phyloP scores from a whole-genome alignment of 1,139 yeast genomes.

The Saccharomyces hybrid region DNA sequence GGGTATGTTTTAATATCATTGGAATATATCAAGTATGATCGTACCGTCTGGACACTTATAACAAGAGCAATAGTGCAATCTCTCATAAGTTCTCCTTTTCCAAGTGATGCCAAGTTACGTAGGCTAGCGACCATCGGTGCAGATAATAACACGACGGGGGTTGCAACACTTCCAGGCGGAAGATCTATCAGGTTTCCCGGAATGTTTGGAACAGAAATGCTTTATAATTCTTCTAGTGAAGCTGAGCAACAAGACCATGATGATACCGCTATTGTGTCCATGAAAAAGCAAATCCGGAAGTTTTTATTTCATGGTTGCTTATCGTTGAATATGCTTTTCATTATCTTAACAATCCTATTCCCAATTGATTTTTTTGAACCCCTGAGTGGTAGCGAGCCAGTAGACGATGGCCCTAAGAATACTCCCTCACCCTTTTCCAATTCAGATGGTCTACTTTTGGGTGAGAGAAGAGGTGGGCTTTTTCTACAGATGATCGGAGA shows the following conservation, averaged over 20 bases:
- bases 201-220: conserved; percentile 14
- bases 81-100: conserved; percentile 33
- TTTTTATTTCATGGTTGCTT: conserved; percentile 23
- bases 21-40: conserved; percentile 27
- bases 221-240: not conserved
- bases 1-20: conserved; percentile 23
- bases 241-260: not conserved
- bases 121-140: conserved; percentile 16
- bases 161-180: conserved; percentile 4
- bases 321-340: conserved; percentile 23
- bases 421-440: conserved; percentile 27
- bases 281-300: conserved; percentile 25
- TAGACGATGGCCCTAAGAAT: conserved; percentile 21
- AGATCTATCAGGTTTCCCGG: conserved; percentile 20
- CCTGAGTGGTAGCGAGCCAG: conserved; percentile 14
- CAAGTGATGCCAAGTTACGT: conserved; percentile 19
- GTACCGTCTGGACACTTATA: conserved; percentile 18
- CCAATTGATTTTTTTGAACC: conserved; percentile 22
- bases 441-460: conserved; percentile 23
- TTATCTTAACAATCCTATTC: conserved; percentile 23
- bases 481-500: conserved; percentile 41
- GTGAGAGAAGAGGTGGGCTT: conserved; percentile 32
- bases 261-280: conserved; percentile 13
- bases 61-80: conserved; percentile 28
- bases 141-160: conserved; percentile 15